phyloP scores from a whole-genome alignment of 1,284 basidiomycete species.

The Chondrostereum purpureum region DNA sequence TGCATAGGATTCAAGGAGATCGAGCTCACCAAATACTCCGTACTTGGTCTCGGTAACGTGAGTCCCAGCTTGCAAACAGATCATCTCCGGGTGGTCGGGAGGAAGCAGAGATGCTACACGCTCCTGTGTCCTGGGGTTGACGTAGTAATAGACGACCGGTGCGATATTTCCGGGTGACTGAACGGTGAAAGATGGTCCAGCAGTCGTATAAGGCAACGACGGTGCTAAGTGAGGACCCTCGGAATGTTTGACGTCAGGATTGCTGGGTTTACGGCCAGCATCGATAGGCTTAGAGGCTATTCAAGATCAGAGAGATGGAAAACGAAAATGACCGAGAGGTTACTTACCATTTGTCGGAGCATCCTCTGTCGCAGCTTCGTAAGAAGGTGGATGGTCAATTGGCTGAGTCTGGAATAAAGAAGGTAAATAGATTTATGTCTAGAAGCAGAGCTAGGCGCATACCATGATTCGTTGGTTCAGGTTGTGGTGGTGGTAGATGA shows the following conservation, averaged over 20 bases:
- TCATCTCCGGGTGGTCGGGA: conserved; percentile 73
- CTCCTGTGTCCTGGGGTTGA: conserved; percentile 14
- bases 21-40: conserved; percentile 59
- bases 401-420: conserved; percentile 10
- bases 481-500: conserved; percentile 4
- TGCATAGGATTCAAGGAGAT: conserved; percentile 5
- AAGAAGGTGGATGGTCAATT: conserved; percentile 23
- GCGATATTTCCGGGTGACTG: conserved; percentile 2
- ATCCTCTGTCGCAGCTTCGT: conserved; percentile 27
- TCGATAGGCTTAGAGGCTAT: too few relatives aligned
- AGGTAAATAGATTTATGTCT: neutral
- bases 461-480: conserved; percentile 13
- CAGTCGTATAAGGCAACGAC: conserved; percentile 8
- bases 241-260: neutral
- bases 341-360: conserved; percentile 19
- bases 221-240: conserved; percentile 9
- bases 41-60: conserved; percentile 58
- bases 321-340: neutral
- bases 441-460: neutral
- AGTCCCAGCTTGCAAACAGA: conserved; percentile 66
- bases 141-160: conserved; percentile 21
- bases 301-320: neutral
- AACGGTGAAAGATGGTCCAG: conserved; percentile 15
- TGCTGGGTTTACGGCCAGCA: neutral
- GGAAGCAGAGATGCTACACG: conserved; percentile 44